A percentile compares a stretch with the other conserved stretches of the same genome.
Evolutionary conservation across 192 early-diverging fungal genomes (phyloP).

Genomic region (Coemansia sp.): DNA sequence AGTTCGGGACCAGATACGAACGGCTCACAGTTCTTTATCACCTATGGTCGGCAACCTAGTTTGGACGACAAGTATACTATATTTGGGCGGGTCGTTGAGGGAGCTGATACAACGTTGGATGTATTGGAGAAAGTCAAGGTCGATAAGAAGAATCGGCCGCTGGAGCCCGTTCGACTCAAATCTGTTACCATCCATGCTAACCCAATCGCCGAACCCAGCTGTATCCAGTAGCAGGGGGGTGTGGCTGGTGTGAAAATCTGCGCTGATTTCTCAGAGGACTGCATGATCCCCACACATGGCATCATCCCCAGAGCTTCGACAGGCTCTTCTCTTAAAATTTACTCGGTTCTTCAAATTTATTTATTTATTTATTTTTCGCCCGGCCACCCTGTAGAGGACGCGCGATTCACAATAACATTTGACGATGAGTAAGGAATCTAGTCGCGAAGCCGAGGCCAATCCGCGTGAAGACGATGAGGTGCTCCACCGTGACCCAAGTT

Average conservation of each 20-base stretch:
- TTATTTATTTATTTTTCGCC: not conserved
- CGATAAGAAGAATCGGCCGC: slow-evolving; percentile 76
- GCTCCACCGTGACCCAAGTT: slow-evolving; percentile 43
- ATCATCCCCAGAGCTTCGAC: not conserved
- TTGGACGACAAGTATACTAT: slow-evolving; percentile 87
- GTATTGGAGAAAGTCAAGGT: slow-evolving; percentile 85
- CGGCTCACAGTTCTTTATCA: slow-evolving; percentile 90
- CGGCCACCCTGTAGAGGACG: not conserved
- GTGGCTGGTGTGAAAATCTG: not conserved
- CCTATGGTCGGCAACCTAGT: slow-evolving; percentile 81
- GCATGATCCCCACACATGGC: not conserved
- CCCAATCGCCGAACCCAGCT: slow-evolving; percentile 74
- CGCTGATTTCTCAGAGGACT: not conserved
- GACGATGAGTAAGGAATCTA: not conserved
- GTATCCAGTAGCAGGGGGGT: slow-evolving; percentile 5
- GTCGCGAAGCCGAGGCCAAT: not conserved
- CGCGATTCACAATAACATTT: slow-evolving; percentile 8
- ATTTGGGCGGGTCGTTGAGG: slow-evolving; percentile 77
- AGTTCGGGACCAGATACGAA: slow-evolving; percentile 89
- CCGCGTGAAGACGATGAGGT: slow-evolving; percentile 48
- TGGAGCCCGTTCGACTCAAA: slow-evolving; percentile 73
- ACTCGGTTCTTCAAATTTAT: not conserved
- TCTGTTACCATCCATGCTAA: slow-evolving; percentile 91
- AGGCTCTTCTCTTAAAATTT: not conserved
- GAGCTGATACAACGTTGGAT: slow-evolving; percentile 76